Evolutionary conservation across 176 grass and related monocot species (phyloP).

Genomic region (Oropetium thomaeum): DNA sequence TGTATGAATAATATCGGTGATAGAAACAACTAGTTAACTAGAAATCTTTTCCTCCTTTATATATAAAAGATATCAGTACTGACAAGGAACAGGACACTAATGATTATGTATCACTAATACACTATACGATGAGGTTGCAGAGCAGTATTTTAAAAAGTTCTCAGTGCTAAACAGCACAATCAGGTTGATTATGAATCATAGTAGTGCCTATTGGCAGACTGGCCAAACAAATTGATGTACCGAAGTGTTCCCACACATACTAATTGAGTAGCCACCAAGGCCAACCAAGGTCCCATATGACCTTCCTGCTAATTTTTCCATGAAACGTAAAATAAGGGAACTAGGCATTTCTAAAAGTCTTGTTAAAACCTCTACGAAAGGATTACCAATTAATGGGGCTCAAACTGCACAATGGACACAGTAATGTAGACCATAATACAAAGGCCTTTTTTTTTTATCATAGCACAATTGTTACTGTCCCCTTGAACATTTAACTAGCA

Average conservation of each 20-base stretch:
- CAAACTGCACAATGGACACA: background rate
- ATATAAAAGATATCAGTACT: background rate
- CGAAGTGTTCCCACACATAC: too few relatives aligned
- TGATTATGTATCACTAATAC: background rate
- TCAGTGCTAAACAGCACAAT: background rate
- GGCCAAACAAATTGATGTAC: background rate
- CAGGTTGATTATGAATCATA: too few relatives aligned
- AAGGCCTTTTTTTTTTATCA: background rate
- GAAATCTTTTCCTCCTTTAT: background rate
- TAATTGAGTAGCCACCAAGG: too few relatives aligned
- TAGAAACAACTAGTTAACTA: background rate
- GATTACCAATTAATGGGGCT: background rate
- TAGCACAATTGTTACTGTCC: background rate
- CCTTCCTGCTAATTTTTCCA: background rate
- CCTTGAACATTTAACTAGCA: background rate
- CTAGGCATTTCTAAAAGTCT: background rate
- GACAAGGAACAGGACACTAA: background rate
- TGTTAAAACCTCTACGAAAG: background rate
- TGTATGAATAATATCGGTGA: background rate
- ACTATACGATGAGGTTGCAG: background rate
- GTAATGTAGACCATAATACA: background rate
- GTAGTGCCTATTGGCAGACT: too few relatives aligned
- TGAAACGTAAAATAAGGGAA: background rate
- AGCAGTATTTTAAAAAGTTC: background rate
- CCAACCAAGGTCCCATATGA: too few relatives aligned